Conservation (phyloP, 2,329 filamentous ascomycete species). For the Ophiobolus disseminans region DNA sequence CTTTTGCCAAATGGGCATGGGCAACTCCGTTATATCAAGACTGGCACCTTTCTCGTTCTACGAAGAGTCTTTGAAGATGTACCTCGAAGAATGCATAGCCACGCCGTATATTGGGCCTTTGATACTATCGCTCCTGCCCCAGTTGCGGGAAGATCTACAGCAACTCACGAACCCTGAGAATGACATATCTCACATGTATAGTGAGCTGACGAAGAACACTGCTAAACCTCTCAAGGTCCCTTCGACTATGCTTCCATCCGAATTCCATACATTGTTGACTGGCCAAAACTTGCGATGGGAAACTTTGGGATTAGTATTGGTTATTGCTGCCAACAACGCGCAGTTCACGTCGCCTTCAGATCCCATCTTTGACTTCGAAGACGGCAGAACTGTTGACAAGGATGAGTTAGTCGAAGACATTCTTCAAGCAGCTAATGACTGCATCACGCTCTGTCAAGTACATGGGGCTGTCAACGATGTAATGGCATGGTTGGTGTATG, state of each 20-base stretch:
- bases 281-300: constrained; percentile 47
- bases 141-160: constrained; percentile 40
- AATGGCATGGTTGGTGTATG: constrained; percentile 44
- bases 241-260: constrained; percentile 37
- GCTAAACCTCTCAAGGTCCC: constrained; percentile 40
- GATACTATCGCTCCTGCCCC: constrained; percentile 39
- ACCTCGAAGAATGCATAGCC: constrained; percentile 37
- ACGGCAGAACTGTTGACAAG: constrained; percentile 38
- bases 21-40: constrained; percentile 36
- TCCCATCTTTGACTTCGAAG: constrained; percentile 39
- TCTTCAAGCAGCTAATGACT: constrained; percentile 45
- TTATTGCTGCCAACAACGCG: constrained; percentile 37
- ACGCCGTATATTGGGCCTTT: constrained; percentile 38
- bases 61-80: constrained; percentile 35
- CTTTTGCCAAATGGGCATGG: constrained; percentile 39
- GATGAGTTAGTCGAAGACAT: constrained; percentile 43
- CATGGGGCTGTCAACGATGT: constrained; percentile 47
- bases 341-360: constrained; percentile 41
- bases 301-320: constrained; percentile 38
- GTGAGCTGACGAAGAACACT: constrained; percentile 44
- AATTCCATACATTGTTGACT: constrained; percentile 44
- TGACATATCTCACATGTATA: constrained; percentile 30
- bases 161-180: constrained; percentile 25
- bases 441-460: constrained; percentile 44
- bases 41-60: constrained; percentile 39